Base-by-base conservation (phyloP, 192 early-diverging fungal species). In the Linnemannia hyalina region DNA sequence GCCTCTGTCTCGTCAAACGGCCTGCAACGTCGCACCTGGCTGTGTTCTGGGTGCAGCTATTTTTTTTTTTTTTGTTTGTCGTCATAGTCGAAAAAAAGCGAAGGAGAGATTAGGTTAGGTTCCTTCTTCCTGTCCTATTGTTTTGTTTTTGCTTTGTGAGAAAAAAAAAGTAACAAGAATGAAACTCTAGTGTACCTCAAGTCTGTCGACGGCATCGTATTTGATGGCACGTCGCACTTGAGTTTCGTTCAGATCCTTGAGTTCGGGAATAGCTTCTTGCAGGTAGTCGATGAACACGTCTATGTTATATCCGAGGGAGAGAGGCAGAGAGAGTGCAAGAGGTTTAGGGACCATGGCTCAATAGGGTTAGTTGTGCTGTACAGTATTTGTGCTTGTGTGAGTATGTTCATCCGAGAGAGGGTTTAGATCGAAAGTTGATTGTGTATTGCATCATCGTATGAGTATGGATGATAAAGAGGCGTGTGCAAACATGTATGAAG, bases 151-250 rank as follows among this genome's bases (percentile, higher is more conserved):
- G 38, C 3, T 40, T 36, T 68, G 65, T 68, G 49, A 73, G 41
- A 78, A 36, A 78, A 44, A 40, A 54, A 42, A 35, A 70, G 23
- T 3, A 78, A 78, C 0, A 70, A 71, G 71, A 54, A 55, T n/a
- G 42, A 22, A 3, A 35, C 35, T 35, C 1, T 38, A 70, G 38
- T 16, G 16, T 18, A 86, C 84, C 80, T 86, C 84, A 10, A 86
- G 83, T 36, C 18, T 38, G 41, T 73, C 68, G 29, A 81, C 81
- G n/a, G 84, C 78, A 26, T 86, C 84, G 76, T 86, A 86, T 63
- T 86, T 86, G 70, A 86, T 81, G 23, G 84, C 84, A 3, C 84
- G 75, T 68, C 84, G 79, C 68, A 86, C 36, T 41, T 86, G 84
- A 11, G 75, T 70, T 29, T 40, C 29, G 18, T 32, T 70, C 35